phyloP scores from a whole-genome alignment of 1,284 basidiomycete genomes.

The Neonothopanus nambi region DNA sequence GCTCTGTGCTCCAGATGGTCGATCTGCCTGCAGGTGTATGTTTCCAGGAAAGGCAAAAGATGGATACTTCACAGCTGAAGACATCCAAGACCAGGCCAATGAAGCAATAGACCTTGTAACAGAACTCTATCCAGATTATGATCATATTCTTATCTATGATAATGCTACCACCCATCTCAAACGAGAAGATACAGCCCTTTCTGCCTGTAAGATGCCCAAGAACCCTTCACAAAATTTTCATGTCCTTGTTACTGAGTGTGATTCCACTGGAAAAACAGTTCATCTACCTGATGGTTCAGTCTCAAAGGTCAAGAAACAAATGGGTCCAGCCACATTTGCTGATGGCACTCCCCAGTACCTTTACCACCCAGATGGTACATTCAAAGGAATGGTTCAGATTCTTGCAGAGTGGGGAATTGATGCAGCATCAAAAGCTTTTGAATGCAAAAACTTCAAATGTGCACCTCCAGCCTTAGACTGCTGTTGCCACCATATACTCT shows the following conservation, averaged over 20 bases:
- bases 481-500: constrained; percentile 22
- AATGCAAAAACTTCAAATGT: constrained; percentile 17
- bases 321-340: constrained; percentile 14
- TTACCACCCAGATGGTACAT: constrained; percentile 22
- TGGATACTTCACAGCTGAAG: constrained; percentile 29
- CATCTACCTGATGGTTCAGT: constrained; percentile 19
- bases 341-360: constrained; percentile 30
- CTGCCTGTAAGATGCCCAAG: constrained; percentile 24
- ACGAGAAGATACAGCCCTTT: constrained; percentile 29
- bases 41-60: constrained; percentile 30
- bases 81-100: constrained; percentile 24
- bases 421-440: not conserved
- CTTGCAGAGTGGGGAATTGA: constrained; percentile 5
- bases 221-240: constrained; percentile 22
- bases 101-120: constrained; percentile 30
- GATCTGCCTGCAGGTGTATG: constrained; percentile 16
- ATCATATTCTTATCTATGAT: constrained; percentile 37
- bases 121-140: constrained; percentile 25
- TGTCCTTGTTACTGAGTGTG: constrained; percentile 23
- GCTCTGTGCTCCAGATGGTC: constrained; percentile 25
- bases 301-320: constrained; percentile 12
- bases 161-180: constrained; percentile 39
- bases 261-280: constrained; percentile 6
- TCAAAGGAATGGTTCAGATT: constrained; percentile 31
- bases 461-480: constrained; percentile 11